A percentile compares a stretch with the other conserved stretches of the same genome.
Conservation (phyloP, 2,329 filamentous ascomycete genomes). For the Fusarium anguioides region DNA sequence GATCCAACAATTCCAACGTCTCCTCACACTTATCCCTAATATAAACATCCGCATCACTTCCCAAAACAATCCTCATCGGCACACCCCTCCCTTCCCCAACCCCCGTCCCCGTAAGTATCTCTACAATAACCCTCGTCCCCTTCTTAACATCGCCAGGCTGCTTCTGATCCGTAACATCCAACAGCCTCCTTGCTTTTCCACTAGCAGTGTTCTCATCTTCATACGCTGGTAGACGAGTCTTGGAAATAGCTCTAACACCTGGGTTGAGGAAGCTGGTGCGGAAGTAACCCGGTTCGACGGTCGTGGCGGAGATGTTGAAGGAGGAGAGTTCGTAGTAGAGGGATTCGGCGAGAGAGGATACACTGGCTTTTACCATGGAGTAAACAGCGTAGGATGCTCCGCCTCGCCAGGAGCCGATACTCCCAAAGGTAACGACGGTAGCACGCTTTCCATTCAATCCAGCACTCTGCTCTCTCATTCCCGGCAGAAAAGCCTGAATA, state of each 20-base stretch:
- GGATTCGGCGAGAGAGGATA: slow-evolving; percentile 58
- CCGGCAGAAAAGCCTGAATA: slow-evolving; percentile 59
- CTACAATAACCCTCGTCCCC: slow-evolving; percentile 63
- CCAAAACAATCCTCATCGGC: slow-evolving; percentile 65
- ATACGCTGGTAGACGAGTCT: slow-evolving; percentile 50
- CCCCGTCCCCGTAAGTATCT: slow-evolving; percentile 64
- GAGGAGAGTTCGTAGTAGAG: slow-evolving; percentile 57
- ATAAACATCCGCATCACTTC: slow-evolving; percentile 58
- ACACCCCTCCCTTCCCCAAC: slow-evolving; percentile 60
- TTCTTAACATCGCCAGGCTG: slow-evolving; percentile 68
- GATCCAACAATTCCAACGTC: slow-evolving; percentile 57
- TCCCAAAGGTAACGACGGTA: slow-evolving; percentile 59
- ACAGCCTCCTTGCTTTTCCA: slow-evolving; percentile 41
- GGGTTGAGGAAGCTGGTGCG: slow-evolving; percentile 61
- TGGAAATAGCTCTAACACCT: slow-evolving; percentile 41
- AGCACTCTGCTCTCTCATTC: slow-evolving; percentile 55
- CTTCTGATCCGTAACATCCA: slow-evolving; percentile 56
- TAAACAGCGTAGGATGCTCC: slow-evolving; percentile 54
- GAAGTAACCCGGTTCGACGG: slow-evolving; percentile 65
- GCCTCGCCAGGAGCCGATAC: slow-evolving; percentile 58
- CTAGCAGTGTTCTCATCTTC: slow-evolving; percentile 46
- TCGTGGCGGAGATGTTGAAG: slow-evolving; percentile 56
- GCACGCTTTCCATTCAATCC: slow-evolving; percentile 42
- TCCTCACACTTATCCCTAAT: slow-evolving; percentile 57
- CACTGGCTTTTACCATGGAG: slow-evolving; percentile 58